Evolutionary conservation across 164 flowering plant species (phyloP).

Genomic region (Cinnamomum chago): DNA sequence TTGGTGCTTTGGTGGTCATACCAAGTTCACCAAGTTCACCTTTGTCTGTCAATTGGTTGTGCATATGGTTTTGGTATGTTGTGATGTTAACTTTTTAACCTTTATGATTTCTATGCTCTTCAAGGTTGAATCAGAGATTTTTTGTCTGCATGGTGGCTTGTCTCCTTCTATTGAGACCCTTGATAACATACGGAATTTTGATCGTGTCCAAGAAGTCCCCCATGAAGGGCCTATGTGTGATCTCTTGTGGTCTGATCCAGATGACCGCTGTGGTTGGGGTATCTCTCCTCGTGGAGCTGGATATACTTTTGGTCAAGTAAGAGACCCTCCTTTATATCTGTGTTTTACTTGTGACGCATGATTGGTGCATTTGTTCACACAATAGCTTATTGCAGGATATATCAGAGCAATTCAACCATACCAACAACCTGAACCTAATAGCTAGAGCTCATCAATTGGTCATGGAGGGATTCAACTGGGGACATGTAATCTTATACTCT

Average conservation of each 20-base stretch:
- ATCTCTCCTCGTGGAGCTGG: conserved; percentile 98
- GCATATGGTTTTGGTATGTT: neutral
- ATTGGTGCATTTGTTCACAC: neutral
- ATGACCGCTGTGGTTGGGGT: conserved; percentile 99
- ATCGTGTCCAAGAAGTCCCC: conserved; percentile 96
- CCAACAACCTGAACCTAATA: conserved; percentile 83
- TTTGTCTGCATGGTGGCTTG: conserved; percentile 93
- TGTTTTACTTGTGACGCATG: neutral
- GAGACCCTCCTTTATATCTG: neutral
- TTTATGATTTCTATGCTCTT: neutral
- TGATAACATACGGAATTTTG: conserved; percentile 83
- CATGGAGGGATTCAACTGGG: conserved; percentile 99
- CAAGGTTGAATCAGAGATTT: conserved; percentile 94
- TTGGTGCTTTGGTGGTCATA: neutral
- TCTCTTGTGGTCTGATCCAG: conserved; percentile 95
- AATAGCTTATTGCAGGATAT: conserved; percentile 53
- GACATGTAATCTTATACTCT: conserved; percentile 54
- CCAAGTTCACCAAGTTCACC: neutral
- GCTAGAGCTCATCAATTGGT: conserved; percentile 98
- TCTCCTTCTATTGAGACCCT: conserved; percentile 97
- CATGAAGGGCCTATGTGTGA: conserved; percentile 98
- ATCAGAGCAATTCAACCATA: conserved; percentile 93
- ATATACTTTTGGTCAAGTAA: conserved; percentile 87
- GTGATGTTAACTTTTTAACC: neutral
- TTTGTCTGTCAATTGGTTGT: neutral